phyloP scores from a whole-genome alignment of 169 alveolate species.

The Condylostoma magnum region DNA sequence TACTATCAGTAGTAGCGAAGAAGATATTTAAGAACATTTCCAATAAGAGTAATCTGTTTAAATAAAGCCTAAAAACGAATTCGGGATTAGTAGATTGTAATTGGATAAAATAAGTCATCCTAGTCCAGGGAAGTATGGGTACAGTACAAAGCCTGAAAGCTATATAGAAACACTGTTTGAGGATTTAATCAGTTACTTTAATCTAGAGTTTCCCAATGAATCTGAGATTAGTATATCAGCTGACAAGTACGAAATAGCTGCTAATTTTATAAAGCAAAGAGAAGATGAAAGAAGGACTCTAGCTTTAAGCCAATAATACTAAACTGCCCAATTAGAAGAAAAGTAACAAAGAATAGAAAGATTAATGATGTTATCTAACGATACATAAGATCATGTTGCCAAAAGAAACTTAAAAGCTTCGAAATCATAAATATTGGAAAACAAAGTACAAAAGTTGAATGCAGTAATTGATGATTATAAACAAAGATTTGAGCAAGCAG shows the following conservation, averaged over 20 bases:
- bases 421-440: no score
- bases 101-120: no score
- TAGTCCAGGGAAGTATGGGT: no score
- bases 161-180: background rate
- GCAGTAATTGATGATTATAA: no score
- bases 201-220: background rate
- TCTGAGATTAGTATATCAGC: conserved; percentile 7
- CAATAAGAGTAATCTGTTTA: no score
- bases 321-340: background rate
- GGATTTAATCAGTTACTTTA: background rate
- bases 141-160: no score
- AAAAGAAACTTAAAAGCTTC: background rate
- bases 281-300: conserved; percentile 8
- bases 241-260: conserved; percentile 13
- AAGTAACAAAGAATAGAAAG: background rate
- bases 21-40: no score
- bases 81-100: no score
- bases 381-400: background rate
- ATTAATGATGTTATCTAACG: background rate
- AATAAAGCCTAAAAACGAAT: no score
- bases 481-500: no score
- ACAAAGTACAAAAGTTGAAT: no score
- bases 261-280: background rate
- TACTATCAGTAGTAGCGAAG: no score
- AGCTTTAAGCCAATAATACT: background rate